These are phyloP conservation scores for Silene noctiflora DNA, from an alignment of 179 eudicot species.

Conservation along the genomic window DNA sequence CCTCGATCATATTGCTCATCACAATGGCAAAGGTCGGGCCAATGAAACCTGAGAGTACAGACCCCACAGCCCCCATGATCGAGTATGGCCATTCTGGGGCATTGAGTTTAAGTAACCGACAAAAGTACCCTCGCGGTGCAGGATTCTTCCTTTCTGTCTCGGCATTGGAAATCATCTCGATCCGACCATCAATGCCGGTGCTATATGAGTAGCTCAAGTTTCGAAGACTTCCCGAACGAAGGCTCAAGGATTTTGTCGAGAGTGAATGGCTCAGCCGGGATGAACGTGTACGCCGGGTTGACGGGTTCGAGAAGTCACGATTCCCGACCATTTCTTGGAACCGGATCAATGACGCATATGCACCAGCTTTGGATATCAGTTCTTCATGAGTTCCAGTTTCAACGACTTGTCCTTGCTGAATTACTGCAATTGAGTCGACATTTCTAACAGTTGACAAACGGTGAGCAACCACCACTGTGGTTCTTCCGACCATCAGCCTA, in stretches of 20 bases:
- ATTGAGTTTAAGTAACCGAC: conserved; percentile 75
- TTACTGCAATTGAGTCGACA: conserved; percentile 81
- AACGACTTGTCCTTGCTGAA: conserved; percentile 90
- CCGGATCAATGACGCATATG: conserved; percentile 83
- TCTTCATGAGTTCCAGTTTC: conserved; percentile 96
- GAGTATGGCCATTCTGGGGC: conserved; percentile 99
- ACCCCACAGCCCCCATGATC: conserved; percentile 90
- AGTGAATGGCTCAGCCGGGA: conserved; percentile 75
- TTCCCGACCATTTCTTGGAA: conserved; percentile 98
- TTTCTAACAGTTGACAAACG: conserved; percentile 93
- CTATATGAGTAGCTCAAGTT: conserved; percentile 92
- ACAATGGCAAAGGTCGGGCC: conserved; percentile 98
- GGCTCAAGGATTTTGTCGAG: conserved; percentile 92
- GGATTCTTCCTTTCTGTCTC: conserved; percentile 85
- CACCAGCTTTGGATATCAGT: conserved; percentile 71
- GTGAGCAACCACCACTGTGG: conserved; percentile 95
- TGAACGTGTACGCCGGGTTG: conserved; percentile 86
- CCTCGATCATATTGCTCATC: conserved; percentile 99
- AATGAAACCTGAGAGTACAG: conserved; percentile 88
- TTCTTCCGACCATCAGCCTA: conserved; percentile 93
- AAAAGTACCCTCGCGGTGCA: conserved; percentile 82
- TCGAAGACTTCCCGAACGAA: conserved; percentile 91
- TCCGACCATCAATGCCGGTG: conserved; percentile 91
- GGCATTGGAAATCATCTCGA: conserved; percentile 93
- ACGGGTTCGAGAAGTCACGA: conserved; percentile 80